Conservation (phyloP, 2,329 filamentous ascomycete species). For the Alternaria novae-zelandiae region DNA sequence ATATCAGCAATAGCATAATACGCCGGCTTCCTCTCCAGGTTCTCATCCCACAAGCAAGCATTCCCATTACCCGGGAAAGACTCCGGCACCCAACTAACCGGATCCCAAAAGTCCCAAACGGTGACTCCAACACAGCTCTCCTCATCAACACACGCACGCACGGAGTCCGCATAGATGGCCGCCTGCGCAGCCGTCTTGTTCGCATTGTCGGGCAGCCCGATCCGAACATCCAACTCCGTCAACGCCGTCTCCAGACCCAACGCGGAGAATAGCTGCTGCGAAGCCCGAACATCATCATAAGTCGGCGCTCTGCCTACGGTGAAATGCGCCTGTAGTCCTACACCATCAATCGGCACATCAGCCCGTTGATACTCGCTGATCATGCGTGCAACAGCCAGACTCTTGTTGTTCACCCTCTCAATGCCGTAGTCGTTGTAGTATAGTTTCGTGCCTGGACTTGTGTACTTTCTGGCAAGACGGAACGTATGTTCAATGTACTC, state of each 20-base stretch:
- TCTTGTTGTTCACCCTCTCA: slow-evolving; percentile 61
- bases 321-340: slow-evolving; percentile 68
- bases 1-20: slow-evolving; percentile 43
- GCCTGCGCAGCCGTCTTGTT: slow-evolving; percentile 56
- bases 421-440: slow-evolving; percentile 72
- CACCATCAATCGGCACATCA: slow-evolving; percentile 63
- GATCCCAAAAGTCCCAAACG: slow-evolving; percentile 53
- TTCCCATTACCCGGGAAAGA: slow-evolving; percentile 48
- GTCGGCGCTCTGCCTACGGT: slow-evolving; percentile 61
- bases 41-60: slow-evolving; percentile 38
- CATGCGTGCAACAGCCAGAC: slow-evolving; percentile 37
- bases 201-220: slow-evolving; percentile 53
- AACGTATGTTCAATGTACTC: slow-evolving; percentile 66
- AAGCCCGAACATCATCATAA: slow-evolving; percentile 52
- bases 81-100: slow-evolving; percentile 47
- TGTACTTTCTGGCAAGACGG: slow-evolving; percentile 58
- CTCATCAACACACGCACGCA: slow-evolving; percentile 46
- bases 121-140: slow-evolving; percentile 49
- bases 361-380: slow-evolving; percentile 46
- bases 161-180: slow-evolving; percentile 52
- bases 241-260: slow-evolving; percentile 64
- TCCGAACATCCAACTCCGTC: slow-evolving; percentile 67
- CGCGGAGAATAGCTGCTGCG: slow-evolving; percentile 59
- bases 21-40: slow-evolving; percentile 43
- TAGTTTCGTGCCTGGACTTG: slow-evolving; percentile 63